phyloP scores from a whole-genome alignment of 176 grass and related monocot genomes.

The Aegilops umbellulata region DNA sequence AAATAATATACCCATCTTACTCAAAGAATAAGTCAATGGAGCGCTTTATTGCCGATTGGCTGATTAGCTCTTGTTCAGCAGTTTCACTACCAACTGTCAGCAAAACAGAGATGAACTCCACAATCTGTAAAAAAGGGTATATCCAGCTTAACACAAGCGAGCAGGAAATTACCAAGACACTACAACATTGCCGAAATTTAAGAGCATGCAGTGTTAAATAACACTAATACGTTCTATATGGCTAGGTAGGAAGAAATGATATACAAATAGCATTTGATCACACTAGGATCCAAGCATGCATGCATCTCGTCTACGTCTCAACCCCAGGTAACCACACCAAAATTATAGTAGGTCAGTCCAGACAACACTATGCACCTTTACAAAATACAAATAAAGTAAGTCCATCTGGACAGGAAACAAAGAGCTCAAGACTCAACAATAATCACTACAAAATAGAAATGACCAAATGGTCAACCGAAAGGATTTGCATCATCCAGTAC shows the following conservation, averaged over 20 bases:
- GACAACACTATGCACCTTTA: neutral
- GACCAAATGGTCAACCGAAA: slow-evolving; percentile 18
- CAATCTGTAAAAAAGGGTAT: slow-evolving; percentile 51
- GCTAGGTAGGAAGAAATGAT: neutral
- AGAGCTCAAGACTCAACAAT: neutral
- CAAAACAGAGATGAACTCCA: slow-evolving; percentile 96
- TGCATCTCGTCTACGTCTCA: neutral
- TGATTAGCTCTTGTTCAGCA: slow-evolving; percentile 87
- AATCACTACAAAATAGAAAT: neutral
- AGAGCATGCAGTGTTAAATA: slow-evolving; percentile 24
- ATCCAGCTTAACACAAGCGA: slow-evolving; percentile 20
- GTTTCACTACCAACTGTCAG: slow-evolving; percentile 89
- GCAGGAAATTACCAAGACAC: neutral
- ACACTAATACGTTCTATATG: neutral
- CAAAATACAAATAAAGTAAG: neutral
- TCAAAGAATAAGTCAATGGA: slow-evolving; percentile 88
- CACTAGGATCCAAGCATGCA: slow-evolving; percentile 2
- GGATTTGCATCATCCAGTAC: slow-evolving; percentile 34
- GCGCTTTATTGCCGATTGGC: slow-evolving; percentile 70
- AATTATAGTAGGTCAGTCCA: neutral
- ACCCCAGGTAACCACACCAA: neutral
- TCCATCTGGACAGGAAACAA: slow-evolving; percentile 12
- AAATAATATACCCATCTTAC: slow-evolving; percentile 48
- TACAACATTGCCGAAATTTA: neutral
- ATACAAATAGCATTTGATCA: neutral